These are phyloP conservation scores for Boletus vinaceobasis DNA, from an alignment of 768 basidiomycete genomes.

Conservation along the genomic window DNA sequence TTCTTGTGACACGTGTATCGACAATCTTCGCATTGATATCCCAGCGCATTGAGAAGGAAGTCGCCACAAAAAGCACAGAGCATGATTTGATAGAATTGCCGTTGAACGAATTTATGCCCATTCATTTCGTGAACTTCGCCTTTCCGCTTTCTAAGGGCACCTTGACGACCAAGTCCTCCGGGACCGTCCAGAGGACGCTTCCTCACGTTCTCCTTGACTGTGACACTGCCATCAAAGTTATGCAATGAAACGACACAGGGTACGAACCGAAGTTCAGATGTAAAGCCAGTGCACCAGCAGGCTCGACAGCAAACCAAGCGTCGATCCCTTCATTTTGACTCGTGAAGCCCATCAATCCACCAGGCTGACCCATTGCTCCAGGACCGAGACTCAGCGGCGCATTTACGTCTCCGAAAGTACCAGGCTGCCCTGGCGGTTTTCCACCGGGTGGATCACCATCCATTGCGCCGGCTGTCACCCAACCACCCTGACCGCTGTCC, in stretches of 20 bases:
- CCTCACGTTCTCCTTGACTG: conserved; percentile 97
- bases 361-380: conserved; percentile 26
- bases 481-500: conserved; percentile 84
- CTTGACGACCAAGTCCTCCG: conserved; percentile 93
- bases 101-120: conserved; percentile 95
- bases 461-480: conserved; percentile 95
- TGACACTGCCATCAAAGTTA: conserved; percentile 3
- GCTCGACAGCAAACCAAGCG: conserved; percentile 96
- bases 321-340: conserved; percentile 74
- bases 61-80: conserved; percentile 97
- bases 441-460: conserved; percentile 51
- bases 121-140: conserved; percentile 99
- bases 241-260: background rate
- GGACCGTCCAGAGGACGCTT: conserved; percentile 92
- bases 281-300: conserved; percentile 88
- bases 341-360: conserved; percentile 23
- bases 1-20: conserved; percentile 99
- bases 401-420: conserved; percentile 45
- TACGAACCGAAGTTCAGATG: conserved; percentile 88
- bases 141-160: conserved; percentile 96
- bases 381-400: conserved; percentile 38
- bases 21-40: conserved; percentile 99
- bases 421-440: conserved; percentile 49
- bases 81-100: conserved; percentile 98
- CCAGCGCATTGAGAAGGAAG: conserved; percentile 93